These are phyloP conservation scores for Fagopyrum homotropicum DNA, from an alignment of 148 eudicot species.

Conservation along the genomic window DNA sequence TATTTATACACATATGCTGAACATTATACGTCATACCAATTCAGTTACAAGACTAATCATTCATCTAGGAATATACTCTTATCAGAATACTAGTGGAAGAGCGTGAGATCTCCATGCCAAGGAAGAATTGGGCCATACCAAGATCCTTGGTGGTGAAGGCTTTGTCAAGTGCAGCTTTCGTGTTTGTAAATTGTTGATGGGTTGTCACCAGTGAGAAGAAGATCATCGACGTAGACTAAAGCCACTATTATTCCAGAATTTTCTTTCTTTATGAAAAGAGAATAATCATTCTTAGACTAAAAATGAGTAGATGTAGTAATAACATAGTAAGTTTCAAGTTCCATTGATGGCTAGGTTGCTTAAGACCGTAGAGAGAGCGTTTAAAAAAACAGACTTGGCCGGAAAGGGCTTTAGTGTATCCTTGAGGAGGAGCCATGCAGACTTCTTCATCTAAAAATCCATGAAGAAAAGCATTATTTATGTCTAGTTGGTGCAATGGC, in stretches of 20 bases:
- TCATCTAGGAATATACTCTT: too few relatives aligned
- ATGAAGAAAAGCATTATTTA: background rate
- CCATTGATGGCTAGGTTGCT: background rate
- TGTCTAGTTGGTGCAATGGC: background rate
- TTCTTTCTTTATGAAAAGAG: background rate
- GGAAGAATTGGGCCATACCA: background rate
- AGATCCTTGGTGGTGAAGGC: slow-evolving; percentile 2
- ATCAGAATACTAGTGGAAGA: background rate
- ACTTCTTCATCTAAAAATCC: slow-evolving; percentile 1
- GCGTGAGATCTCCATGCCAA: background rate
- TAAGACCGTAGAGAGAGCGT: background rate
- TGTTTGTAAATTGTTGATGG: background rate
- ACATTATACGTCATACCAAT: too few relatives aligned
- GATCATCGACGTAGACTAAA: background rate
- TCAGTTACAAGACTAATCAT: too few relatives aligned
- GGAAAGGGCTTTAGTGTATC: background rate
- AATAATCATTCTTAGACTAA: background rate
- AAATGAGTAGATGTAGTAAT: background rate
- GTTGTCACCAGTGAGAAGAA: background rate
- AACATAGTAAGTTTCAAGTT: background rate
- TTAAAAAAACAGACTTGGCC: background rate
- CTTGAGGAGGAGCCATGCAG: background rate
- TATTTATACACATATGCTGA: too few relatives aligned
- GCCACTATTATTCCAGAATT: background rate
- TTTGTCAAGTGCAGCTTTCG: background rate